A percentile compares a stretch with the other conserved stretches of the same genome.
phyloP scores from a whole-genome alignment of 2,329 filamentous ascomycete species.

The Colletotrichum tanaceti region DNA sequence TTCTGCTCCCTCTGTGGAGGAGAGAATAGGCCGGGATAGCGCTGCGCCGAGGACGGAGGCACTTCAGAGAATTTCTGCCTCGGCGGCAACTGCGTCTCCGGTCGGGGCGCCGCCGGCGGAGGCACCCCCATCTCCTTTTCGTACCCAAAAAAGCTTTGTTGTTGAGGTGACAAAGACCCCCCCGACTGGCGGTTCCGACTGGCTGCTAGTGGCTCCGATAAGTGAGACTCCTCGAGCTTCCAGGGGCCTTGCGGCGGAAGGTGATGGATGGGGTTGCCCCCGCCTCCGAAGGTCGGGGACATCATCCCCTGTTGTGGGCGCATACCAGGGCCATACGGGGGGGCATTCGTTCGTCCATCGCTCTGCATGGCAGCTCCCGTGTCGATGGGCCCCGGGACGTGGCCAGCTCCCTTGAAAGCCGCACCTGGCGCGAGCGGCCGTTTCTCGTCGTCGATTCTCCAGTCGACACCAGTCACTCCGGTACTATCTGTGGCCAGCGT shows the following conservation, averaged over 20 bases:
- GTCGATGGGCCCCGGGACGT: conserved; percentile 16
- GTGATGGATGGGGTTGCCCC: conserved; percentile 53
- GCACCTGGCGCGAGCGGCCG: conserved; percentile 22
- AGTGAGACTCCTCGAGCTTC: conserved; percentile 66
- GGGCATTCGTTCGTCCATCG: conserved; percentile 44
- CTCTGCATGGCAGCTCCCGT: conserved; percentile 13
- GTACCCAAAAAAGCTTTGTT: conserved; percentile 55
- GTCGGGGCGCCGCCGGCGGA: conserved; percentile 36
- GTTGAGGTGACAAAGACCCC: conserved; percentile 46
- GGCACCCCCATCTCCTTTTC: conserved; percentile 64
- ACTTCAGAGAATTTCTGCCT: conserved; percentile 51
- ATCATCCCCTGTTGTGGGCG: conserved; percentile 33
- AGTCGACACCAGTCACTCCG: conserved; percentile 18
- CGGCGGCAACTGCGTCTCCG: conserved; percentile 41
- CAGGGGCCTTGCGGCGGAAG: conserved; percentile 60
- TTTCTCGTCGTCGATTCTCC: conserved; percentile 34
- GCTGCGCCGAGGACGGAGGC: conserved; percentile 63
- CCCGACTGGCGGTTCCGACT: conserved; percentile 37
- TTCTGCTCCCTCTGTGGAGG: conserved; percentile 36
- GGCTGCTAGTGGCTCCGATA: conserved; percentile 58
- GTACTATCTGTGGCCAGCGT: conserved; percentile 34
- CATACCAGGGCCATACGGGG: conserved; percentile 34
- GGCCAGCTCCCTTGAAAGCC: conserved; percentile 26
- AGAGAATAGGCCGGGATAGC: conserved; percentile 61
- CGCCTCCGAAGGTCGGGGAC: conserved; percentile 28